Conservation (phyloP, 768 basidiomycete genomes). For the Leucosporidium yakuticum region DNA sequence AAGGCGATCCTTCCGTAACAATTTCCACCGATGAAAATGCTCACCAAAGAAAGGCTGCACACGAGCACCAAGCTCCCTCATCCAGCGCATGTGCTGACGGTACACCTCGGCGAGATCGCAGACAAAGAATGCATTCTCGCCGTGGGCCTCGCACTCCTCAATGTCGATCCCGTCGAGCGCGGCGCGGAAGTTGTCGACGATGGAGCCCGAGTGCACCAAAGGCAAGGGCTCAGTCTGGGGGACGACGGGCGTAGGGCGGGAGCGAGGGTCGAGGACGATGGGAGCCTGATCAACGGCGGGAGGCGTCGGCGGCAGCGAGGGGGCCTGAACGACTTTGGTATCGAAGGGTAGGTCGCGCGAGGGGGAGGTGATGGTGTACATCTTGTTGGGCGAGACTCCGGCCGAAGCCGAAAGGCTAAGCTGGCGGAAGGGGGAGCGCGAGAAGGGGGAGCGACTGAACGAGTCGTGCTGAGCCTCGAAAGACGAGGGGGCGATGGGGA, state of each 20-base stretch:
- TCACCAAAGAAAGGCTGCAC: constrained; percentile 91
- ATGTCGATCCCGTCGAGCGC: constrained; percentile 36
- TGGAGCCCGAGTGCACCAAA: constrained; percentile 30
- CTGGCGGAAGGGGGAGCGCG: constrained; percentile 28
- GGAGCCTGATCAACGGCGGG: not conserved
- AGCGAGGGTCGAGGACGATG: not conserved
- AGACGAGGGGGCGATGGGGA: constrained; percentile 16
- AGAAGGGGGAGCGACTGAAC: constrained; percentile 21
- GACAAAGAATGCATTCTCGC: constrained; percentile 94
- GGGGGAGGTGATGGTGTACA: constrained; percentile 11
- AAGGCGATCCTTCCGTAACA: not conserved
- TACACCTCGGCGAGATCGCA: constrained; percentile 87
- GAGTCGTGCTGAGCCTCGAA: constrained; percentile 14
- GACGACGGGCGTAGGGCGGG: constrained; percentile 9
- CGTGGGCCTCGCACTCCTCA: constrained; percentile 49
- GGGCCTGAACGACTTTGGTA: not conserved
- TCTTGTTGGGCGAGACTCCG: constrained; percentile 1
- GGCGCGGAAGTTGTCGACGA: constrained; percentile 29
- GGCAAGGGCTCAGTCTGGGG: constrained; percentile 17
- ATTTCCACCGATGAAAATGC: constrained; percentile 39
- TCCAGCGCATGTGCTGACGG: constrained; percentile 77
- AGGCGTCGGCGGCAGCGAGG: not conserved
- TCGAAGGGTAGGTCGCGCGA: constrained; percentile 5
- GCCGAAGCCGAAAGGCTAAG: constrained; percentile 25
- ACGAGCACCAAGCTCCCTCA: constrained; percentile 61